These are phyloP conservation scores for Copromyces sp. DNA, from an alignment of 495 filamentous ascomycete genomes.

Conservation along the genomic window DNA sequence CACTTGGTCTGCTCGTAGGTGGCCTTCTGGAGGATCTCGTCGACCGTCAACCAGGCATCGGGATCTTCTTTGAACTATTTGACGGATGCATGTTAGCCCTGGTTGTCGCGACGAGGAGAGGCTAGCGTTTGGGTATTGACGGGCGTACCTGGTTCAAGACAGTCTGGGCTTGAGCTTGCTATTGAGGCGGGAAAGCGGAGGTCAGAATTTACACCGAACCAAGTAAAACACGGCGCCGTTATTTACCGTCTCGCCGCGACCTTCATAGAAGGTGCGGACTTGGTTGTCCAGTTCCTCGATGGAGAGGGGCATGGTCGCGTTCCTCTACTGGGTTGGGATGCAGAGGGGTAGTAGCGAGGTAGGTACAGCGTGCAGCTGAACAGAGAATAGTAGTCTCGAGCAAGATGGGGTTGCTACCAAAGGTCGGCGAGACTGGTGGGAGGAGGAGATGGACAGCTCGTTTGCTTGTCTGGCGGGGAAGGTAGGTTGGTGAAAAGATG, in stretches of 20 bases:
- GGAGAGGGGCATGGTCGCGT: slow-evolving; percentile 43
- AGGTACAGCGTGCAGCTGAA: not conserved
- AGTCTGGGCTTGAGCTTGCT: slow-evolving; percentile 97
- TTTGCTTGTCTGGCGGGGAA: not conserved
- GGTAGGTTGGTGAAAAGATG: not conserved
- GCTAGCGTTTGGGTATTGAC: not conserved
- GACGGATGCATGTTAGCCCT: slow-evolving; percentile 7
- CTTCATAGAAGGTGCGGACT: slow-evolving; percentile 94
- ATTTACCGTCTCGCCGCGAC: slow-evolving; percentile 79
- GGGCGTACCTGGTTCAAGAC: slow-evolving; percentile 80
- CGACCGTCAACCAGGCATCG: slow-evolving; percentile 93
- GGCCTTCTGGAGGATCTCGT: slow-evolving; percentile 85
- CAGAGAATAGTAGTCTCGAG: not conserved
- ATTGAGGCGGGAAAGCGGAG: slow-evolving; percentile 14
- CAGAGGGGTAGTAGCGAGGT: not conserved
- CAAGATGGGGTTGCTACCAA: not conserved
- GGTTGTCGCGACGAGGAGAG: slow-evolving; percentile 13
- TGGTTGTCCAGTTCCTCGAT: slow-evolving; percentile 92
- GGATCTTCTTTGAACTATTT: slow-evolving; percentile 94
- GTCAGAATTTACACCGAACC: slow-evolving; percentile 13
- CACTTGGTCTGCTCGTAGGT: slow-evolving; percentile 95
- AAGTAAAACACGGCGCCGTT: not conserved
- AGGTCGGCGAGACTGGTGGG: not conserved
- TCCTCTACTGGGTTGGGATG: slow-evolving; percentile 1
- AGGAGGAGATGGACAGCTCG: not conserved